Conservation (phyloP, 345 rosid species). For the Luvunga scandens region DNA sequence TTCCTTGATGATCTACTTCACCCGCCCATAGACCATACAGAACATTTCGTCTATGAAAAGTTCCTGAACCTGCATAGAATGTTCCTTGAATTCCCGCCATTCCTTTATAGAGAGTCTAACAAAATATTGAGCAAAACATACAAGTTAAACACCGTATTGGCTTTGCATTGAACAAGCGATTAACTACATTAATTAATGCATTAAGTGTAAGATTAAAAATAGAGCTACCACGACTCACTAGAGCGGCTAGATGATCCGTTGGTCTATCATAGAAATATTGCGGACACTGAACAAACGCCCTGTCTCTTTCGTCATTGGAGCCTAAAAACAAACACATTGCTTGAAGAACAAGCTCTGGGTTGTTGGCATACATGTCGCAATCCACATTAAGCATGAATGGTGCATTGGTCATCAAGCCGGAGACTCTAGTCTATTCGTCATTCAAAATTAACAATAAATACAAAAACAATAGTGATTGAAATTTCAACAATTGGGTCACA, state of each 20-base stretch:
- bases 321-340: conserved; percentile 51
- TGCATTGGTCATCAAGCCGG: conserved; percentile 74
- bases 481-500: no score
- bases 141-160: background rate
- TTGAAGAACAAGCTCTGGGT: conserved; percentile 41
- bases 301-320: conserved; percentile 11
- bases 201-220: background rate
- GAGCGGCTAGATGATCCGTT: conserved; percentile 23
- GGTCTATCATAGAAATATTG: conserved; percentile 44
- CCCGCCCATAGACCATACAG: conserved; percentile 47
- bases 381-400: conserved; percentile 75
- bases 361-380: conserved; percentile 68
- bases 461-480: no score
- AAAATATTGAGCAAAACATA: background rate
- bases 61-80: conserved; percentile 53
- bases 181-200: background rate
- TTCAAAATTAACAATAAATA: background rate
- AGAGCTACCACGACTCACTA: conserved; percentile 12
- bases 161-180: background rate
- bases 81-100: conserved; percentile 56
- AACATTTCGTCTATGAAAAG: conserved; percentile 59
- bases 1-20: conserved; percentile 8
- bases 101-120: conserved; percentile 34
- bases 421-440: conserved; percentile 48
- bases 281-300: conserved; percentile 54